phyloP scores from a whole-genome alignment of 495 filamentous ascomycete genomes.

The Daldinia grandis region DNA sequence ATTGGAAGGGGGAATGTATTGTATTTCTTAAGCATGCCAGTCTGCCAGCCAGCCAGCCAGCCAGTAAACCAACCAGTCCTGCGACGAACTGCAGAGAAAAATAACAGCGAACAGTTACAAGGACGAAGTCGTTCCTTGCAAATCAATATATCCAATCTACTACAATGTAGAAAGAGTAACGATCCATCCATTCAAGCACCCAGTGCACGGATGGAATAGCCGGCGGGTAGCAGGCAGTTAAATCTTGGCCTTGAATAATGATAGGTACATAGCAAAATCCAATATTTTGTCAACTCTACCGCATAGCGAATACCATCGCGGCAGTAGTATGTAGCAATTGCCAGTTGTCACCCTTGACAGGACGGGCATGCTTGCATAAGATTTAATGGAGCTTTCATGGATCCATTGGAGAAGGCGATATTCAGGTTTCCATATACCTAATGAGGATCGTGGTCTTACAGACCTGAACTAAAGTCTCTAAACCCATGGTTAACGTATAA shows the following conservation, averaged over 20 bases:
- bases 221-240: conserved; percentile 3
- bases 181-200: conserved; percentile 1
- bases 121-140: conserved; percentile 21
- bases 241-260: conserved; percentile 17
- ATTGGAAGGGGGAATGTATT: background rate
- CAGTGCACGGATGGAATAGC: background rate
- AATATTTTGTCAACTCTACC: conserved; percentile 9
- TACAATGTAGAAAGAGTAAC: conserved; percentile 26
- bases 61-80: background rate
- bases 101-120: background rate
- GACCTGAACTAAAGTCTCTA: background rate
- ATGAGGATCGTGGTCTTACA: background rate
- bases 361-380: conserved; percentile 22
- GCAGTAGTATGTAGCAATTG: background rate
- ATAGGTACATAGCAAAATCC: conserved; percentile 29
- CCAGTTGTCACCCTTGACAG: conserved; percentile 21
- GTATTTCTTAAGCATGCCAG: background rate
- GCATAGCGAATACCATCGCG: background rate
- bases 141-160: conserved; percentile 11
- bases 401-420: conserved; percentile 6
- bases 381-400: conserved; percentile 19
- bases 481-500: conserved; percentile 2
- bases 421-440: conserved; percentile 16
- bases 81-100: background rate
- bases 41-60: background rate